phyloP scores from a whole-genome alignment of 768 basidiomycete genomes.

The Termitomyces sp. region DNA sequence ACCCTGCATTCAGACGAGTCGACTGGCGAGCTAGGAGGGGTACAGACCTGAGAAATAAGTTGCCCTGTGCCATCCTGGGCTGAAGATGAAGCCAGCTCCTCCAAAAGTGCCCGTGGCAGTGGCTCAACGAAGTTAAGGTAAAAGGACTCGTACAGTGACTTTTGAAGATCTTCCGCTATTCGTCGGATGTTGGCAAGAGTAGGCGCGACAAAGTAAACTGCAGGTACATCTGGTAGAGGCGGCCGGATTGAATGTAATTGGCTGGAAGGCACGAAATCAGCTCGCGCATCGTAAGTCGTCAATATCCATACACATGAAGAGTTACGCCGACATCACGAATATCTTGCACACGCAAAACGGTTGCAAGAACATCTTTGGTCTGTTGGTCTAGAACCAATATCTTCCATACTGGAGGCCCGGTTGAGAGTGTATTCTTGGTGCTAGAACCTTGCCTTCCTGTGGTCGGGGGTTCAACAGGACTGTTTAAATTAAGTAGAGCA shows the following conservation, averaged over 20 bases:
- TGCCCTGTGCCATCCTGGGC: slow-evolving; percentile 81
- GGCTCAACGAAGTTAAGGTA: slow-evolving; percentile 96
- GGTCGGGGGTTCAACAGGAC: slow-evolving; percentile 38
- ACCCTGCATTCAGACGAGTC: slow-evolving; percentile 5
- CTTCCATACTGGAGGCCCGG: slow-evolving; percentile 90
- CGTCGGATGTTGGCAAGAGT: slow-evolving; percentile 81
- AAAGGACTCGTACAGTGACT: slow-evolving; percentile 86
- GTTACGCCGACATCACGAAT: slow-evolving; percentile 96
- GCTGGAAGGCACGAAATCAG: slow-evolving; percentile 33
- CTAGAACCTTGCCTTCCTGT: slow-evolving; percentile 33
- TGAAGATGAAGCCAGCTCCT: slow-evolving; percentile 88
- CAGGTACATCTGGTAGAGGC: slow-evolving; percentile 90
- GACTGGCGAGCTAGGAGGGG: neutral
- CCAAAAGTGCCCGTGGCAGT: slow-evolving; percentile 79
- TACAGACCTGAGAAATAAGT: slow-evolving; percentile 66
- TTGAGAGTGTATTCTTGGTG: slow-evolving; percentile 45
- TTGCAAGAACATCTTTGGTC: slow-evolving; percentile 95
- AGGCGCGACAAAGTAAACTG: slow-evolving; percentile 94
- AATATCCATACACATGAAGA: slow-evolving; percentile 79
- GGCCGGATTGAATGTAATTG: slow-evolving; percentile 90
- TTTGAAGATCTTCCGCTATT: slow-evolving; percentile 91
- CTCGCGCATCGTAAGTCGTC: slow-evolving; percentile 2
- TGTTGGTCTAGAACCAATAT: slow-evolving; percentile 91
- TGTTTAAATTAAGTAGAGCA: slow-evolving; percentile 82
- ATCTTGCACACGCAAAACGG: slow-evolving; percentile 93